These are phyloP conservation scores for Blumeria graminis DNA, from an alignment of 2,329 filamentous ascomycete species.

Conservation along the genomic window DNA sequence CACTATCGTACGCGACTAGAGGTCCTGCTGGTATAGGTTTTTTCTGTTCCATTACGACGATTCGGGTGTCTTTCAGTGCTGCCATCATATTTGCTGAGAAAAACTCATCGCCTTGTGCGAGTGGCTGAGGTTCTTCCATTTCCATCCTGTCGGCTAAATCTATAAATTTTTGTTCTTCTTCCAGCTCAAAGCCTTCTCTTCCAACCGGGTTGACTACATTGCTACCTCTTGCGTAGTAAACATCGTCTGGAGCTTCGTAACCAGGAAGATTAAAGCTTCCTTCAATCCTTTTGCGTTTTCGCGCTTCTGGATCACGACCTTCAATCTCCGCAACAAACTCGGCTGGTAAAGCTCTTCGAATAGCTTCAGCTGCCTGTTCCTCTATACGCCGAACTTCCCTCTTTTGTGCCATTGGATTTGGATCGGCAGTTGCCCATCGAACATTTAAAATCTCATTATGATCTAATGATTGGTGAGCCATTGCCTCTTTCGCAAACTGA, in stretches of 20 bases:
- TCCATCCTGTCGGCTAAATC: constrained; percentile 23
- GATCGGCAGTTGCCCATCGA: constrained; percentile 88
- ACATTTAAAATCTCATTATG: constrained; percentile 87
- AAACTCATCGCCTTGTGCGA: constrained; percentile 31
- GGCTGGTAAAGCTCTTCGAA: constrained; percentile 64
- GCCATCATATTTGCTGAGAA: constrained; percentile 64
- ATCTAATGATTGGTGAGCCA: constrained; percentile 84
- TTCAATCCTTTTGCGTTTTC: constrained; percentile 74
- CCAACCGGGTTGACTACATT: constrained; percentile 37
- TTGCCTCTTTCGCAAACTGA: constrained; percentile 81
- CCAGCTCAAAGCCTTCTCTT: constrained; percentile 34
- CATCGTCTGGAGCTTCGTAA: constrained; percentile 81
- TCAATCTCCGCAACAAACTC: constrained; percentile 88
- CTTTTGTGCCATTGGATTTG: constrained; percentile 85
- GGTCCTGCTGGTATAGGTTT: constrained; percentile 38
- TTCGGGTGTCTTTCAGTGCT: constrained; percentile 38
- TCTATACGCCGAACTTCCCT: constrained; percentile 73
- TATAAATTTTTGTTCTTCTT: constrained; percentile 34
- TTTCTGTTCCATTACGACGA: constrained; percentile 22
- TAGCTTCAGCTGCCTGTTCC: constrained; percentile 88
- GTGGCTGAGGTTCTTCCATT: constrained; percentile 13
- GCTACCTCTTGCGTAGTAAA: constrained; percentile 69
- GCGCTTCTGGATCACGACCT: constrained; percentile 64
- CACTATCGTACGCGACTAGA: constrained; percentile 72
- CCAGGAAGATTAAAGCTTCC: constrained; percentile 51